Evolutionary conservation across 768 basidiomycete species (phyloP).

Genomic region (Harrya chromipes): DNA sequence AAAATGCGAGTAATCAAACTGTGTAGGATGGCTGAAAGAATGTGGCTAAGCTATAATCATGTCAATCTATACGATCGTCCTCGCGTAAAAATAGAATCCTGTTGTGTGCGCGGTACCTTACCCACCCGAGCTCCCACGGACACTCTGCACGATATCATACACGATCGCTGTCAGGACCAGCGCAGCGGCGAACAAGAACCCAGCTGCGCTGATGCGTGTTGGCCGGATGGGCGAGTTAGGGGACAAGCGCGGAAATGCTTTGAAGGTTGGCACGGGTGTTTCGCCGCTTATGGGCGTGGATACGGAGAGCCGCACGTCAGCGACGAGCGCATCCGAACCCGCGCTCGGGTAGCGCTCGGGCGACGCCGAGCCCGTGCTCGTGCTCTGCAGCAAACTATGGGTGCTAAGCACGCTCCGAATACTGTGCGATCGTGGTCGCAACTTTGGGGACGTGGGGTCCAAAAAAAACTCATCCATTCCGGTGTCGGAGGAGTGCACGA

Average conservation of each 20-base stretch:
- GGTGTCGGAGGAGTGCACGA: conserved; percentile 11
- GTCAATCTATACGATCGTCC: neutral
- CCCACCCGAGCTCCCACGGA: neutral
- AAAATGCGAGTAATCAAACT: no score
- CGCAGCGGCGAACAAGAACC: neutral
- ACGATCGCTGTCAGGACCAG: conserved; percentile 18
- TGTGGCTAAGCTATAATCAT: no score
- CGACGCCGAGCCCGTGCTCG: neutral
- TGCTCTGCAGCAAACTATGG: conserved; percentile 6
- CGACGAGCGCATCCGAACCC: neutral
- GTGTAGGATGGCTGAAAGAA: no score
- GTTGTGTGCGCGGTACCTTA: neutral
- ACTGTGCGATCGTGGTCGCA: conserved; percentile 5
- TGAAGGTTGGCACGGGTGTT: conserved; percentile 2
- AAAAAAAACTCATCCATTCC: conserved; percentile 25
- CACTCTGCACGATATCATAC: conserved; percentile 12
- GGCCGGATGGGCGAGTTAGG: conserved; percentile 4
- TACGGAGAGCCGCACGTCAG: conserved; percentile 1
- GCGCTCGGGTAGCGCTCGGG: neutral
- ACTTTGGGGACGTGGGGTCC: conserved; percentile 1
- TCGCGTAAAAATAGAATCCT: conserved; percentile 4
- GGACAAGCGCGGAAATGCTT: conserved; percentile 14
- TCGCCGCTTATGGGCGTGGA: neutral
- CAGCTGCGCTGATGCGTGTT: conserved; percentile 11
- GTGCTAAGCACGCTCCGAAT: conserved; percentile 2